These are phyloP conservation scores for Chamaenerion angustifolium DNA, from an alignment of 345 rosid genomes.

Conservation along the genomic window DNA sequence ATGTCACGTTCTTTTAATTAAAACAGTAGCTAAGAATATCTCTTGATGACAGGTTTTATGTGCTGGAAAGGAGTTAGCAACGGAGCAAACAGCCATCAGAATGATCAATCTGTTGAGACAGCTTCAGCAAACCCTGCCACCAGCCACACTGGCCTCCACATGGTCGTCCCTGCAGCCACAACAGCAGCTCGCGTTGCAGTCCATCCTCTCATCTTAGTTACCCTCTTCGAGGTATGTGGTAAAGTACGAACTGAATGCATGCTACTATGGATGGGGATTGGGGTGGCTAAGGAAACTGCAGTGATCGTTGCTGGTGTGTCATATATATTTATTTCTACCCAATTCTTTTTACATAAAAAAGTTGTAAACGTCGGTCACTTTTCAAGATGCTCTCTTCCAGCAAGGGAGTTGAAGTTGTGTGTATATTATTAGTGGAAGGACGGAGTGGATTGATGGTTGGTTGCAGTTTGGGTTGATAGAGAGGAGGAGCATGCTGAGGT, in stretches of 20 bases:
- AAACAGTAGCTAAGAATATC: too few relatives aligned
- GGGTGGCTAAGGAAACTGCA: too few relatives aligned
- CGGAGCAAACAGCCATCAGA: slow-evolving; percentile 66
- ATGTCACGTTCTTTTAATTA: too few relatives aligned
- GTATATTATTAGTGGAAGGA: too few relatives aligned
- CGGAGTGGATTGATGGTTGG: too few relatives aligned
- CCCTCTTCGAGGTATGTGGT: too few relatives aligned
- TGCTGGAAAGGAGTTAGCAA: slow-evolving; percentile 76
- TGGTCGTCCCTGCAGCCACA: slow-evolving; percentile 90
- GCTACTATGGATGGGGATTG: too few relatives aligned
- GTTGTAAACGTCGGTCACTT: slow-evolving; percentile 7
- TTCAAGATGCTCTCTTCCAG: slow-evolving; percentile 10
- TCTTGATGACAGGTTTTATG: slow-evolving; percentile 49
- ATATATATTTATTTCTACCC: slow-evolving; percentile 16
- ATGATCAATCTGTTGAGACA: slow-evolving; percentile 81
- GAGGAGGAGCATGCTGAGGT: not conserved
- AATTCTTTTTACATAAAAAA: slow-evolving; percentile 17
- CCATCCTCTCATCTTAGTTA: slow-evolving; percentile 64
- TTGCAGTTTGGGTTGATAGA: too few relatives aligned
- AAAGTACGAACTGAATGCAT: too few relatives aligned
- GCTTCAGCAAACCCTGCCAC: slow-evolving; percentile 90
- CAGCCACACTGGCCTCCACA: slow-evolving; percentile 76
- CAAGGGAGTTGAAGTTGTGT: too few relatives aligned
- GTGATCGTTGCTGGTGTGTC: slow-evolving; percentile 15
- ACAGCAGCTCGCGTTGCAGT: slow-evolving; percentile 82